Percentiles rank a stretch among this genome's conserved stretches.
phyloP scores from a whole-genome alignment of 805 yeast species.

The Candida nonsorbophila region DNA sequence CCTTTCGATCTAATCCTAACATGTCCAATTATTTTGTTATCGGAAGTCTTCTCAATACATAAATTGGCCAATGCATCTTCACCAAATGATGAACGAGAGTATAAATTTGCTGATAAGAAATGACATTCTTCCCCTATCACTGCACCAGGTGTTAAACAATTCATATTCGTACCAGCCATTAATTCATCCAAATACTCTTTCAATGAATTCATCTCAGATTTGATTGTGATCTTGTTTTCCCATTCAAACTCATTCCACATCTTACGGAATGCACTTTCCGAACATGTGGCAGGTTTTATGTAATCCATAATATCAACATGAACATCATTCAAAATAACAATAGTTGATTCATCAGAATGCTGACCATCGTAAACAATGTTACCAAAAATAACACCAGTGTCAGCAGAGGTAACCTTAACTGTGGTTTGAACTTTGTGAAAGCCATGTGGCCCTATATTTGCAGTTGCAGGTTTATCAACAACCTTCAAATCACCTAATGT shows the following conservation, averaged over 20 bases:
- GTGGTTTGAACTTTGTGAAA: constrained; percentile 87
- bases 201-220: constrained; percentile 59
- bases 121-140: constrained; percentile 85
- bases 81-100: constrained; percentile 89
- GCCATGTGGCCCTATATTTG: constrained; percentile 95
- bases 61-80: constrained; percentile 96
- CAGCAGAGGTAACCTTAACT: constrained; percentile 92
- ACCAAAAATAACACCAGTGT: constrained; percentile 97
- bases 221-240: constrained; percentile 95
- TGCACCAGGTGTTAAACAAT: constrained; percentile 87
- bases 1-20: constrained; percentile 96
- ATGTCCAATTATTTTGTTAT: constrained; percentile 82
- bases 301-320: constrained; percentile 97
- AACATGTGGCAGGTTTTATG: constrained; percentile 88
- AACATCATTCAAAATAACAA: constrained; percentile 89
- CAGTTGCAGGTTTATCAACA: constrained; percentile 83
- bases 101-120: constrained; percentile 90
- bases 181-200: constrained; percentile 74
- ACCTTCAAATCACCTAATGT: constrained; percentile 94
- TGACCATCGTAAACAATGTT: constrained; percentile 95
- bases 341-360: constrained; percentile 82
- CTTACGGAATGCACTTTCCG: constrained; percentile 84
- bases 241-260: constrained; percentile 99
- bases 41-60: constrained; percentile 77
- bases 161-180: constrained; percentile 85